Evolutionary conservation across 805 yeast genomes (phyloP).

Genomic region (Nakazawaea wickerhamii): DNA sequence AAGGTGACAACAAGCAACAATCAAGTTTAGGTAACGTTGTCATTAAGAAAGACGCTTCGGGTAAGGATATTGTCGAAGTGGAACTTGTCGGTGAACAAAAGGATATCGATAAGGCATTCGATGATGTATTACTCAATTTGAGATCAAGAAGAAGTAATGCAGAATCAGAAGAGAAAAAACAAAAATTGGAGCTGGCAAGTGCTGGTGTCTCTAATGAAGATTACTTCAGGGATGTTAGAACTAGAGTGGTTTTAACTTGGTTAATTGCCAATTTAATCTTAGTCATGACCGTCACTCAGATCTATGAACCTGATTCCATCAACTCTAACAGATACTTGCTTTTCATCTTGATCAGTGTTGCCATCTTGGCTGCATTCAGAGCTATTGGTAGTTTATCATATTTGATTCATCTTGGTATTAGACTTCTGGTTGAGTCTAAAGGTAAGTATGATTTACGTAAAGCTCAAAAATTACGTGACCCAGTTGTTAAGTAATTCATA

Average conservation of each 20-base stretch:
- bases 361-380: conserved; percentile 74
- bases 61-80: conserved; percentile 77
- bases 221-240: conserved; percentile 90
- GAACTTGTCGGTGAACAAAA: conserved; percentile 65
- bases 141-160: conserved; percentile 64
- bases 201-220: conserved; percentile 51
- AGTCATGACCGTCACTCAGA: conserved; percentile 83
- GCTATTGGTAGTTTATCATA: conserved; percentile 77
- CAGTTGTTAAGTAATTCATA: too few relatives aligned
- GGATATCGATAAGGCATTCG: conserved; percentile 79
- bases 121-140: conserved; percentile 66
- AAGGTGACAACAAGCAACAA: conserved; percentile 72
- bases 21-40: conserved; percentile 76
- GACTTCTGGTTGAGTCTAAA: conserved; percentile 15
- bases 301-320: conserved; percentile 63
- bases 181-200: conserved; percentile 23
- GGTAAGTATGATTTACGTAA: conserved; percentile 6
- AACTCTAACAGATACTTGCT: conserved; percentile 70
- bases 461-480: not conserved
- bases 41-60: conserved; percentile 72
- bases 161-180: conserved; percentile 32
- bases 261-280: conserved; percentile 74
- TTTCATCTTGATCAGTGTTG: conserved; percentile 89
- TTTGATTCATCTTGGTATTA: conserved; percentile 38
- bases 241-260: conserved; percentile 96